phyloP scores from a whole-genome alignment of 192 early-diverging fungal species.

The Rhizoclosmatium globosum region DNA sequence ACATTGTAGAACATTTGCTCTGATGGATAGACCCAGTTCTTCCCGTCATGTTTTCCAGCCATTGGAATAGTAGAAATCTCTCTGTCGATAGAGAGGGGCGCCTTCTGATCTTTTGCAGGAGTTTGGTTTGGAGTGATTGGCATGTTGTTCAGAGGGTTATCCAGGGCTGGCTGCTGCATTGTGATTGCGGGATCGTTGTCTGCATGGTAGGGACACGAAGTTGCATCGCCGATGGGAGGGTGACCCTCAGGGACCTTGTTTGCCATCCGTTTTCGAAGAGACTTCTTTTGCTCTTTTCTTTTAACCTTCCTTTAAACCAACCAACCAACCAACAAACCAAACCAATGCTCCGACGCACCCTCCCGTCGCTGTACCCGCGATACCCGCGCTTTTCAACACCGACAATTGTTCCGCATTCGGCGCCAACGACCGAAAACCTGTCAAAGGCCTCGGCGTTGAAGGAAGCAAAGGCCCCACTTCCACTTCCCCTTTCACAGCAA shows the following conservation, averaged over 20 bases:
- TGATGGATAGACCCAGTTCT: constrained; percentile 88
- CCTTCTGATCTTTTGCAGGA: constrained; percentile 70
- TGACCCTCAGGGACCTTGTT: constrained; percentile 21
- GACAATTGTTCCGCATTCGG: constrained; percentile 12
- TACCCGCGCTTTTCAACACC: constrained; percentile 11
- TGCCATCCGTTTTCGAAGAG: not conserved
- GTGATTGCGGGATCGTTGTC: constrained; percentile 36
- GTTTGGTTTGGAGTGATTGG: constrained; percentile 75
- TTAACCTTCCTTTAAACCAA: constrained; percentile 4
- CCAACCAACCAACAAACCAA: not conserved
- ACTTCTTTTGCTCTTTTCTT: not conserved
- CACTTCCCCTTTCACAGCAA: not conserved
- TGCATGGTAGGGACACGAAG: constrained; percentile 37
- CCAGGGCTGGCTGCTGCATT: not conserved
- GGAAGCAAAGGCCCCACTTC: not conserved
- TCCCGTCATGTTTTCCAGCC: constrained; percentile 54
- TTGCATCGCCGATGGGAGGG: constrained; percentile 27
- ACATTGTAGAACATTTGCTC: constrained; percentile 67
- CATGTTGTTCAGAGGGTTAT: constrained; percentile 93
- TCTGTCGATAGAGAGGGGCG: constrained; percentile 80
- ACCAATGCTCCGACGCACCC: not conserved
- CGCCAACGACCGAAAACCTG: constrained; percentile 1
- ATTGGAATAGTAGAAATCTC: constrained; percentile 85
- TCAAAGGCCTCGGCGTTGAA: not conserved
- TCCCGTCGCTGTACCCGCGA: constrained; percentile 10